Evolutionary conservation across 129 eudicot species (phyloP), one percentile per base, ranked within the genome.

Genomic region (Calendula officinalis): DNA sequence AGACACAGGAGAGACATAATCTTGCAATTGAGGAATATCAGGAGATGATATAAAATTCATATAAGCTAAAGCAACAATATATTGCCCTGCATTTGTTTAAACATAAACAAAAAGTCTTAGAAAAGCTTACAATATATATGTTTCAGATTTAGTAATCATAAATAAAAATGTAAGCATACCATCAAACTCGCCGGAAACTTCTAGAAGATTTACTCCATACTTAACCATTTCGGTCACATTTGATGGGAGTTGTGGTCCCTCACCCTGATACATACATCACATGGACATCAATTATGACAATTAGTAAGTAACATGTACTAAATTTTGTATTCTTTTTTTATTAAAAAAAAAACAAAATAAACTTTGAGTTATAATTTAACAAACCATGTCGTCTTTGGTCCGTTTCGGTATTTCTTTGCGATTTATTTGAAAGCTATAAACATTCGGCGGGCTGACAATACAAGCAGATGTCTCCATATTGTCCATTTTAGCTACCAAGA

Each of bases 151-250:
- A 22, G 40, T 61, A 68, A 60, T 38, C n/a, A n/a, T n/a, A n/a
- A 62, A 58, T 56, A 57, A 27, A 46, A 38, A 68, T 53, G 68
- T 46, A 75, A 45, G 56, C 56, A 63, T 74, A 79, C 83, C 83
- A 70, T 78, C 67, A 52, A 82, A 77, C 32, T 82, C 48, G 27
- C 87, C 87, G 53, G 70, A 7, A 36, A 63, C 78, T 70, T 82
- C 80, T 37, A 77, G 56, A 39, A 74, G 67, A 67, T 82, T 82
- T 43, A 82, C 80, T 65, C 87, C 87, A 61, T 74, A 70, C 17
- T 74, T 77, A 51, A 82, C 52, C 80, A 78, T 60, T 77, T 59
- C 36, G 61, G 78, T 78, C 66, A 82, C 60, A 38, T 77, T 42
- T 43, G 80, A 74, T 52, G 86, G 86, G 30, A 74, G 72, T 8